phyloP scores from a whole-genome alignment of 148 eudicot species.

The Rheum nobile region DNA sequence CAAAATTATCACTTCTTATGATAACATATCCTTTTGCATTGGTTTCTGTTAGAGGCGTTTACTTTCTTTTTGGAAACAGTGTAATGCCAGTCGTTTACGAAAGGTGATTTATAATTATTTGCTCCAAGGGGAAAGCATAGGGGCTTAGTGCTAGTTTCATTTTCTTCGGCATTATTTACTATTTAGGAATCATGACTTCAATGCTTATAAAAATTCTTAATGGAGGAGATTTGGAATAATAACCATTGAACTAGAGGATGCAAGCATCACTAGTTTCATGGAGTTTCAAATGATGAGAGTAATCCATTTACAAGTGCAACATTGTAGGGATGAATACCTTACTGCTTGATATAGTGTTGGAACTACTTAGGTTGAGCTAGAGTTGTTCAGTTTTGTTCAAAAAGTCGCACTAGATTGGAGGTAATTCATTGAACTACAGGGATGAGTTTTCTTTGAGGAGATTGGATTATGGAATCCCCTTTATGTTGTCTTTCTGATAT shows the following conservation, averaged over 20 bases:
- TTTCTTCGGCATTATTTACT: not conserved
- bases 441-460: conserved; percentile 17
- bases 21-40: not conserved
- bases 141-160: not conserved
- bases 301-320: not conserved
- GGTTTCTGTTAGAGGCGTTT: not conserved
- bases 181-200: not conserved
- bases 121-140: not conserved
- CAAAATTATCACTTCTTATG: not conserved
- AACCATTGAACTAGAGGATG: not conserved
- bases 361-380: not conserved
- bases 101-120: not conserved
- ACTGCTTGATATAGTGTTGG: not conserved
- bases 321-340: not conserved
- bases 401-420: conserved; percentile 20
- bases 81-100: not conserved
- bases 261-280: not conserved
- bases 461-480: not conserved
- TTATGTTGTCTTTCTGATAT: not conserved
- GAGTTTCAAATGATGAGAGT: not conserved
- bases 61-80: not conserved
- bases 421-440: conserved; percentile 15
- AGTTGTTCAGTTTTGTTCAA: not conserved
- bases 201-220: not conserved
- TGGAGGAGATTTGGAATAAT: not conserved